Evolutionary conservation across 306 rosid species (phyloP).

Genomic region (Myrica gale): DNA sequence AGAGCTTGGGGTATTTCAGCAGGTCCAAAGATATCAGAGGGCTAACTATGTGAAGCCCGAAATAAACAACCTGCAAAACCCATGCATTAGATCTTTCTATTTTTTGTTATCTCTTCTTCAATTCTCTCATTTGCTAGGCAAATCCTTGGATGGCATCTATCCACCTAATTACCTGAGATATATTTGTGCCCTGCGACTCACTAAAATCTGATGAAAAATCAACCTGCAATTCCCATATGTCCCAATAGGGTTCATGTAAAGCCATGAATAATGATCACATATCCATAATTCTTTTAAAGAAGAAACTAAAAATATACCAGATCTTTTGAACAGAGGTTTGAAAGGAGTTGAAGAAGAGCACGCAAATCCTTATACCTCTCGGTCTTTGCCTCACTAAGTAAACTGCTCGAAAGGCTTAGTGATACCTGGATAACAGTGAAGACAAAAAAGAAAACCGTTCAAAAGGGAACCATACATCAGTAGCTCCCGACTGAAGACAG

Average conservation of each 20-base stretch:
- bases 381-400: conserved; percentile 74
- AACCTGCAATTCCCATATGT: conserved; percentile 51
- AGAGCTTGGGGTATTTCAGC: conserved; percentile 88
- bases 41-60: conserved; percentile 85
- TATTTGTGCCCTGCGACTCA: conserved; percentile 71
- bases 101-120: neutral
- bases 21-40: conserved; percentile 88
- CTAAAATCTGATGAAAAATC: conserved; percentile 85
- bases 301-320: conserved; percentile 47
- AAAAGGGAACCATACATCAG: conserved; percentile 9
- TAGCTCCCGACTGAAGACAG: neutral
- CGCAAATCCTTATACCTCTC: conserved; percentile 92
- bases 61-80: conserved; percentile 80
- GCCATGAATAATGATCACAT: conserved; percentile 24
- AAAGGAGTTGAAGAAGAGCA: conserved; percentile 96
- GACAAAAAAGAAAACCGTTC: neutral
- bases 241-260: conserved; percentile 30
- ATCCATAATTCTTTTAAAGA: conserved; percentile 3
- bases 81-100: conserved; percentile 32
- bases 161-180: conserved; percentile 68
- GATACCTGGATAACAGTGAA: conserved; percentile 61
- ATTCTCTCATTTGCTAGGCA: neutral
- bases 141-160: neutral
- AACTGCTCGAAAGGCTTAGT: conserved; percentile 73
- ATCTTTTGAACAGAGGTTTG: conserved; percentile 90